phyloP scores from a whole-genome alignment of 2,329 filamentous ascomycete genomes.

The Sphaerulina vaccinii region DNA sequence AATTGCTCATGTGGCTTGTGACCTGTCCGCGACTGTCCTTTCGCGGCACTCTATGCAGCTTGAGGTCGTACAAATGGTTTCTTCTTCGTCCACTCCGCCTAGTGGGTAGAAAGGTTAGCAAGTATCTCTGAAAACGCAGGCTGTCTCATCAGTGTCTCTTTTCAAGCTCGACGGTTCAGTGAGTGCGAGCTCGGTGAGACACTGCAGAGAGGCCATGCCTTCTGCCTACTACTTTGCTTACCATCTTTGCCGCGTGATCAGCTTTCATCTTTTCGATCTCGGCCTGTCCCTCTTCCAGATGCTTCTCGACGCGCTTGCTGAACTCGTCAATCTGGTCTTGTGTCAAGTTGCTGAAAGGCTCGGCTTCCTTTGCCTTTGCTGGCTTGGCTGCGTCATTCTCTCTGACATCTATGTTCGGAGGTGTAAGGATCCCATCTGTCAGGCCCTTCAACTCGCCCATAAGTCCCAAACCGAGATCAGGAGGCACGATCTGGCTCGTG shows the following conservation, averaged over 20 bases:
- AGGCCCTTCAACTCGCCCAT: constrained; percentile 75
- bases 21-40: no score
- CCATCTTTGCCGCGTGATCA: constrained; percentile 73
- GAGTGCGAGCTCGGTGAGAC: no score
- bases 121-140: no score
- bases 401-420: constrained; percentile 41
- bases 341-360: constrained; percentile 65
- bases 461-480: constrained; percentile 79
- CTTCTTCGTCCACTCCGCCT: no score
- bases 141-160: no score
- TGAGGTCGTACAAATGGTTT: no score
- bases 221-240: no score
- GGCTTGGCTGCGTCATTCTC: constrained; percentile 33
- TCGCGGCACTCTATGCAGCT: no score
- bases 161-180: no score
- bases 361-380: constrained; percentile 45
- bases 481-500: constrained; percentile 78
- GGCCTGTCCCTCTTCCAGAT: constrained; percentile 68
- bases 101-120: no score
- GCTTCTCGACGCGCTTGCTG: constrained; percentile 70
- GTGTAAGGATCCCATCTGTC: constrained; percentile 81
- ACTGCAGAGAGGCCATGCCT: no score
- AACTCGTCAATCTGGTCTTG: constrained; percentile 80
- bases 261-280: constrained; percentile 84
- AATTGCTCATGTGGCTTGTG: no score